Conservation (phyloP, 495 filamentous ascomycete species). For the Hypoxylon fragiforme region DNA sequence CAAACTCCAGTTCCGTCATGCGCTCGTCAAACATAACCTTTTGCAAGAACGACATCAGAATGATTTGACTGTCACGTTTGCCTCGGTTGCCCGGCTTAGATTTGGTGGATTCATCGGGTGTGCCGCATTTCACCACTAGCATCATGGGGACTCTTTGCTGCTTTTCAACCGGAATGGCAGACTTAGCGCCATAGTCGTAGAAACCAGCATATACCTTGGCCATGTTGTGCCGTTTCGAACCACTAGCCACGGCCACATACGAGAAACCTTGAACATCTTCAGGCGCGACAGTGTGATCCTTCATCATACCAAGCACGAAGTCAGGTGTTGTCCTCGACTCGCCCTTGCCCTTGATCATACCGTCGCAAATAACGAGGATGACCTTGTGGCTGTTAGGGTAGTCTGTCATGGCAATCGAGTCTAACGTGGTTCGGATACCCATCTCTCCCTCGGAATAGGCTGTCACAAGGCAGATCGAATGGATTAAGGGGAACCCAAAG, state of each 20-base stretch:
- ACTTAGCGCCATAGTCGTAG: constrained; percentile 90
- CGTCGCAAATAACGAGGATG: constrained; percentile 95
- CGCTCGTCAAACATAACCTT: constrained; percentile 99
- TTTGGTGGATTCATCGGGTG: constrained; percentile 76
- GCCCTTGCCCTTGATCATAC: constrained; percentile 95
- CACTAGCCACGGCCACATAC: constrained; percentile 94
- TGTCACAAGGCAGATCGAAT: constrained; percentile 91
- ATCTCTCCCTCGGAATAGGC: constrained; percentile 97
- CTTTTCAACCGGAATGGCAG: constrained; percentile 77
- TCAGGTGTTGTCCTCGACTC: constrained; percentile 89
- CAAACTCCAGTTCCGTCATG: constrained; percentile 99
- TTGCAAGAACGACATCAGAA: constrained; percentile 98
- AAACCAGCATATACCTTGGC: constrained; percentile 97
- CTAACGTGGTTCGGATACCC: constrained; percentile 88
- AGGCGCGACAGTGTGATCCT: constrained; percentile 76
- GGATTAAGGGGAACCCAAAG: constrained; percentile 91
- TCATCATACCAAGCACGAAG: constrained; percentile 90
- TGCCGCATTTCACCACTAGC: constrained; percentile 94
- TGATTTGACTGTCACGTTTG: constrained; percentile 98
- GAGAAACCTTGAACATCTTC: constrained; percentile 86
- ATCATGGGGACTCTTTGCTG: constrained; percentile 99
- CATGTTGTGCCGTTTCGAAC: constrained; percentile 98
- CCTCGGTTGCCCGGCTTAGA: constrained; percentile 95
- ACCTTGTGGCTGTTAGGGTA: constrained; percentile 99
- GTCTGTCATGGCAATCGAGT: constrained; percentile 96